Evolutionary conservation across 805 yeast genomes (phyloP).

Genomic region (Barnettozyma siamensis): DNA sequence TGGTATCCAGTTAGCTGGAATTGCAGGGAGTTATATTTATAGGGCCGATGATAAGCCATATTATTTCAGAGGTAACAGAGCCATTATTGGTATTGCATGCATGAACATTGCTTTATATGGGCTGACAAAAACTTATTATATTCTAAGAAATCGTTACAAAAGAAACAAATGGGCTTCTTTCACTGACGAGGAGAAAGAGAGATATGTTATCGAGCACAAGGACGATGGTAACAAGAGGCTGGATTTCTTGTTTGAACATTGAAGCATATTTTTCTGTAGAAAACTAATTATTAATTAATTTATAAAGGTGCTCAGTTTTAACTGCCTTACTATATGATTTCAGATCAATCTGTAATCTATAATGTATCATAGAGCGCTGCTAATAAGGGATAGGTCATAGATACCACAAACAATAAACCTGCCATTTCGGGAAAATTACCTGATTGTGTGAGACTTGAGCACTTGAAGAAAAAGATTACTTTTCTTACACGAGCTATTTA

Average conservation of each 20-base stretch:
- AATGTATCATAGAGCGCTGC: no score
- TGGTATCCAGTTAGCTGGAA: constrained; percentile 53
- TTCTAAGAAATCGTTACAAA: constrained; percentile 36
- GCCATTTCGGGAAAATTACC: no score
- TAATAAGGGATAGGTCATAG: no score
- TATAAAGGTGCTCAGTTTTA: no score
- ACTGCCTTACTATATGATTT: no score
- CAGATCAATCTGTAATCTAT: no score
- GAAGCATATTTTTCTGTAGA: no score
- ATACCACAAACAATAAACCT: no score
- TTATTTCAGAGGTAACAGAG: constrained; percentile 52
- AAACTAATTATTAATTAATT: no score
- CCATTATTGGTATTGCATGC: constrained; percentile 32
- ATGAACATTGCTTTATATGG: constrained; percentile 28
- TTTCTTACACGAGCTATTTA: no score
- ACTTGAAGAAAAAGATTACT: no score
- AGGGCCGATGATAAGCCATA: constrained; percentile 51
- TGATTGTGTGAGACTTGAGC: no score
- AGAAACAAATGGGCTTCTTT: constrained; percentile 45
- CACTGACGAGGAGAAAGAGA: constrained; percentile 43
- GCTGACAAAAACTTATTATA: constrained; percentile 28
- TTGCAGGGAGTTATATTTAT: constrained; percentile 52
- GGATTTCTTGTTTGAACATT: constrained; percentile 31
- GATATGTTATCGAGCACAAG: constrained; percentile 38
- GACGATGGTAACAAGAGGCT: constrained; percentile 57